These are phyloP conservation scores for Globisporangium parvum DNA, from an alignment of 352 stramenopile species.

Conservation along the genomic window DNA sequence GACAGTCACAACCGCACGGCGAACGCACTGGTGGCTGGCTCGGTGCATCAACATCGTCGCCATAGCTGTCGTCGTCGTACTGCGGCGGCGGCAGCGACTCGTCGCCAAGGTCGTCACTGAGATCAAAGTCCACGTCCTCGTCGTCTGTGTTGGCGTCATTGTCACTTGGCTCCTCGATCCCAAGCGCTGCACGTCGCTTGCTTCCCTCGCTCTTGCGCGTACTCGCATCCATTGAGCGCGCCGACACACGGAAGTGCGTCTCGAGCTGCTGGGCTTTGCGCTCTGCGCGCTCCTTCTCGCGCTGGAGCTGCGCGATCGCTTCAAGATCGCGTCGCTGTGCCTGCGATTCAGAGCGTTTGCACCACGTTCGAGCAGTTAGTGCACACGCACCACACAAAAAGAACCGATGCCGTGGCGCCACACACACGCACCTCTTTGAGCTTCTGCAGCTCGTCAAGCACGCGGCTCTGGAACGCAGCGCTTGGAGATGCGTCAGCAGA, in stretches of 20 bases:
- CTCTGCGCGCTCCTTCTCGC: conserved; percentile 29
- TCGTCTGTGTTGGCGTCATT: conserved; percentile 3
- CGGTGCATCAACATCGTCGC: not conserved
- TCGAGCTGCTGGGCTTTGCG: conserved; percentile 24
- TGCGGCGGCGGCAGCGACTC: conserved; percentile 15
- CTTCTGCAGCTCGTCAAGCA: conserved; percentile 42
- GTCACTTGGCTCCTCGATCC: conserved; percentile 13
- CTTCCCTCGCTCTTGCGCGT: not conserved
- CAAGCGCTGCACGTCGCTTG: not conserved
- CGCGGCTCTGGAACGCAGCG: conserved; percentile 36
- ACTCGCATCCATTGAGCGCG: not conserved
- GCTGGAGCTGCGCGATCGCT: conserved; percentile 26
- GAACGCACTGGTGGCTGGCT: not conserved
- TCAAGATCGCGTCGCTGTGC: conserved; percentile 32
- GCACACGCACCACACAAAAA: not conserved
- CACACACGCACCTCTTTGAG: conserved; percentile 33
- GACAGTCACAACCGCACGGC: too few relatives aligned
- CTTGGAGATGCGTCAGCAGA: not conserved
- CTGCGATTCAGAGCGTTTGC: conserved; percentile 12
- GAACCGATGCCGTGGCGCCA: conserved; percentile 7
- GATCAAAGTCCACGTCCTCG: conserved; percentile 4
- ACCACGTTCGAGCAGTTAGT: not conserved
- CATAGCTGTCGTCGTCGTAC: conserved; percentile 12
- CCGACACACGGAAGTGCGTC: conserved; percentile 7
- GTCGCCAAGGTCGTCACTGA: conserved; percentile 11